Evolutionary conservation across 805 yeast genomes (phyloP).

Genomic region (Saccharomycopsis fermentans): DNA sequence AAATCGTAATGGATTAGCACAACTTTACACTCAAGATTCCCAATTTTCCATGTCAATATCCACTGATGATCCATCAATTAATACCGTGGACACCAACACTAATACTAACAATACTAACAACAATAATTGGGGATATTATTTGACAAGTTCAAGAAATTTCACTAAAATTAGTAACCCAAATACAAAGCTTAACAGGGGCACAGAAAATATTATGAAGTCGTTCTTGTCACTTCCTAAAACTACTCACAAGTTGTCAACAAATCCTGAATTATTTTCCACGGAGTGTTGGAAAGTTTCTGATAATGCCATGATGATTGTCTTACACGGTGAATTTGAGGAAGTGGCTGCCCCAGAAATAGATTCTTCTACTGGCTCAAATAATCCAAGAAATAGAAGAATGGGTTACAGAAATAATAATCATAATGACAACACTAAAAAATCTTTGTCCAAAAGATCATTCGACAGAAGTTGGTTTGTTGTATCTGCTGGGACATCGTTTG

Average conservation of each 20-base stretch:
- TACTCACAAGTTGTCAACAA: conserved; percentile 54
- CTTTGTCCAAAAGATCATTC: conserved; percentile 58
- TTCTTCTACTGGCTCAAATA: conserved; percentile 20
- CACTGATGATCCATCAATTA: conserved; percentile 48
- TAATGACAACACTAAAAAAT: conserved; percentile 23
- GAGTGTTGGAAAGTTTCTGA: conserved; percentile 55
- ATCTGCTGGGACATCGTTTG: conserved; percentile 56
- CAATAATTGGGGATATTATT: conserved; percentile 51
- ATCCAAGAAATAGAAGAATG: conserved; percentile 21
- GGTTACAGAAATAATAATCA: conserved; percentile 19
- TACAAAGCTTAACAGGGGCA: conserved; percentile 58
- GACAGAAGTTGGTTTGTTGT: conserved; percentile 78
- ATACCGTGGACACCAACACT: conserved; percentile 11
- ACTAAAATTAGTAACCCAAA: conserved; percentile 44
- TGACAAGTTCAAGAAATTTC: conserved; percentile 69
- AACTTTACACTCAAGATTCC: conserved; percentile 71
- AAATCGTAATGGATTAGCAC: conserved; percentile 50
- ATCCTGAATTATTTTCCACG: conserved; percentile 61
- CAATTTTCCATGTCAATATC: conserved; percentile 78
- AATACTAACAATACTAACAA: not conserved
- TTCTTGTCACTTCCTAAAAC: conserved; percentile 71
- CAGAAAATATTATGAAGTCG: conserved; percentile 46
- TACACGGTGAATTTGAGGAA: conserved; percentile 85
- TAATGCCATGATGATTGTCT: conserved; percentile 62
- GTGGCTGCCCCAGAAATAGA: conserved; percentile 39